Percentiles rank a stretch among this genome's conserved stretches.
Conservation (phyloP, 139 green algal genomes). For the Mesotaenium endlicherianum region DNA sequence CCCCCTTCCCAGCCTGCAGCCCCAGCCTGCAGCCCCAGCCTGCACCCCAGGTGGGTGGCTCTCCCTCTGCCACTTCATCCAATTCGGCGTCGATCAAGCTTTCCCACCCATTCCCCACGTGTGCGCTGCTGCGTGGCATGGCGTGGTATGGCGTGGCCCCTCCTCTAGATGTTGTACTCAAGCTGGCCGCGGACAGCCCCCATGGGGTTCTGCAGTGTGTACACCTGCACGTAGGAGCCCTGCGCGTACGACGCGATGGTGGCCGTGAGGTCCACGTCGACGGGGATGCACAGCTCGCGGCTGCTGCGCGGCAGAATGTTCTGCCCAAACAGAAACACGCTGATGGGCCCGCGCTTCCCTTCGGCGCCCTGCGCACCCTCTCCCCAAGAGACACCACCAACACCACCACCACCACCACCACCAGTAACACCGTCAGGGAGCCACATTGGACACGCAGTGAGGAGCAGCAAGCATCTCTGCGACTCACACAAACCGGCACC, state of each 20-base stretch:
- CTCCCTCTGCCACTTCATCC: no score
- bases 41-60: no score
- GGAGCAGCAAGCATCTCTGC: background rate
- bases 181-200: constrained; percentile 9
- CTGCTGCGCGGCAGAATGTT: background rate
- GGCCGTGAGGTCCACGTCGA: constrained; percentile 1
- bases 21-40: no score
- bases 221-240: constrained; percentile 18
- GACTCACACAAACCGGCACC: no score
- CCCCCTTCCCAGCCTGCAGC: no score
- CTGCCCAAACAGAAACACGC: background rate
- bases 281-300: constrained; percentile 5
- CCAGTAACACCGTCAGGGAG: no score
- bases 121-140: no score
- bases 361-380: background rate
- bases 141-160: background rate
- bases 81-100: no score
- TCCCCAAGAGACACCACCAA: no score
- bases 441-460: background rate
- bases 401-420: no score
- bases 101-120: no score
- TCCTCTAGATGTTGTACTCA: background rate
- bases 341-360: background rate
- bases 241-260: background rate
- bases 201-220: constrained; percentile 13